phyloP scores from a whole-genome alignment of 768 basidiomycete genomes.

The Lactifluus piperatus region DNA sequence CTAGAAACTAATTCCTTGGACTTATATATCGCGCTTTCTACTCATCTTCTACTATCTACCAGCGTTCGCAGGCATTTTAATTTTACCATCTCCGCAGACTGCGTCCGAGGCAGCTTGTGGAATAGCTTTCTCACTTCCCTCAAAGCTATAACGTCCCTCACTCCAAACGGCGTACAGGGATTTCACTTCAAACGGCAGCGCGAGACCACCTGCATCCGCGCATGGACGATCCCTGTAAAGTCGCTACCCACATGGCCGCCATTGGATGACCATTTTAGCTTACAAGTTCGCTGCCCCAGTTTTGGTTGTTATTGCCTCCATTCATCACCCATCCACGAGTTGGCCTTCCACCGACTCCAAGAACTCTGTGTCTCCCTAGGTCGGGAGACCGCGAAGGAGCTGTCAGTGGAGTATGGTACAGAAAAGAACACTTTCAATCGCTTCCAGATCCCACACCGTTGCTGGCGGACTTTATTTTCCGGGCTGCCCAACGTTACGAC shows the following conservation, averaged over 20 bases:
- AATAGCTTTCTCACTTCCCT: background rate
- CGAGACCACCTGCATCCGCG: background rate
- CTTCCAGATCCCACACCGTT: background rate
- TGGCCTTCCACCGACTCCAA: slow-evolving; percentile 2
- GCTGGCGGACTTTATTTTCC: background rate
- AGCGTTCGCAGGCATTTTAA: background rate
- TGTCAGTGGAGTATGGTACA: background rate
- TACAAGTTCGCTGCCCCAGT: background rate
- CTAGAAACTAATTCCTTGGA: background rate
- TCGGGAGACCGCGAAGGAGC: background rate
- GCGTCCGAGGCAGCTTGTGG: background rate
- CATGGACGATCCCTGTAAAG: background rate
- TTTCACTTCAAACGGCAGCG: background rate
- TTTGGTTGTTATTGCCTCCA: background rate
- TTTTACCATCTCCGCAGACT: background rate
- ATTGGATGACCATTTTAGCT: background rate
- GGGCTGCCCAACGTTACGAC: background rate
- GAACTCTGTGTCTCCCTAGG: background rate
- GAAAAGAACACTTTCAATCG: background rate
- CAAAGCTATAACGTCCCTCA: background rate
- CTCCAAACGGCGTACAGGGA: background rate
- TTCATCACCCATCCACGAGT: background rate
- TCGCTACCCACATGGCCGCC: background rate
- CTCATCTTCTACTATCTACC: background rate
- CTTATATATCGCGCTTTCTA: background rate